phyloP scores from a whole-genome alignment of 2,329 filamentous ascomycete species.

The Penicillium sp. region DNA sequence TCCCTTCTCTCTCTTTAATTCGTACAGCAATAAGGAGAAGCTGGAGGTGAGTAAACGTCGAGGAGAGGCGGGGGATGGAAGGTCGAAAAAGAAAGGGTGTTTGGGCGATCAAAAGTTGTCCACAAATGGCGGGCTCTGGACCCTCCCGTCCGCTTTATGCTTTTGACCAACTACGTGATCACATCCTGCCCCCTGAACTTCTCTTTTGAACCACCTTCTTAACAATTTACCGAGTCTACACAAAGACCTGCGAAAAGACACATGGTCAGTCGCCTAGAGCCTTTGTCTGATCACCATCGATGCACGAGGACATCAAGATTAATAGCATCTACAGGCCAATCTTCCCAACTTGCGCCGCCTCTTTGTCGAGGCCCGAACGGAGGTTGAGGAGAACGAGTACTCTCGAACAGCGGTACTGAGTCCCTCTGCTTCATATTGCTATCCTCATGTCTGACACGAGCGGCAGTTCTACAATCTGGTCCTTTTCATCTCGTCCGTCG shows the following conservation, averaged over 20 bases:
- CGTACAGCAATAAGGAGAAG: constrained; percentile 12
- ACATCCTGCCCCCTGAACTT: constrained; percentile 3
- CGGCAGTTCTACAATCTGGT: constrained; percentile 90
- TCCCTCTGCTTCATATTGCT: constrained; percentile 1
- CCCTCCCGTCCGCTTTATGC: constrained; percentile 24
- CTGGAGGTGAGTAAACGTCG: constrained; percentile 12
- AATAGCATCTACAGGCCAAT: constrained; percentile 42
- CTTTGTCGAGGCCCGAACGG: constrained; percentile 90
- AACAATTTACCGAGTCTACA: neutral
- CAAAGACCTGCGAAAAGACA: neutral
- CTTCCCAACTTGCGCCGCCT: constrained; percentile 93
- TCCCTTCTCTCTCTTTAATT: constrained; percentile 15
- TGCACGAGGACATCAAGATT: constrained; percentile 10
- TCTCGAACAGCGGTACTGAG: constrained; percentile 82
- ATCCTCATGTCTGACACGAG: constrained; percentile 15
- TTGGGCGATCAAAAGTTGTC: constrained; percentile 37
- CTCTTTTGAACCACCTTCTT: neutral
- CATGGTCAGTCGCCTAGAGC: constrained; percentile 25
- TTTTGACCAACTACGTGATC: constrained; percentile 8
- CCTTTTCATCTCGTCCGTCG: constrained; percentile 93
- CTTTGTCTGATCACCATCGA: no score
- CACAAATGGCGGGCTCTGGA: constrained; percentile 36
- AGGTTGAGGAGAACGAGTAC: constrained; percentile 91
- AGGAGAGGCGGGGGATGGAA: constrained; percentile 16
- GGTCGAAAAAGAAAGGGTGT: constrained; percentile 27